These are phyloP conservation scores for Epicoccum sorghinum DNA, from an alignment of 2,329 filamentous ascomycete species.

Conservation along the genomic window DNA sequence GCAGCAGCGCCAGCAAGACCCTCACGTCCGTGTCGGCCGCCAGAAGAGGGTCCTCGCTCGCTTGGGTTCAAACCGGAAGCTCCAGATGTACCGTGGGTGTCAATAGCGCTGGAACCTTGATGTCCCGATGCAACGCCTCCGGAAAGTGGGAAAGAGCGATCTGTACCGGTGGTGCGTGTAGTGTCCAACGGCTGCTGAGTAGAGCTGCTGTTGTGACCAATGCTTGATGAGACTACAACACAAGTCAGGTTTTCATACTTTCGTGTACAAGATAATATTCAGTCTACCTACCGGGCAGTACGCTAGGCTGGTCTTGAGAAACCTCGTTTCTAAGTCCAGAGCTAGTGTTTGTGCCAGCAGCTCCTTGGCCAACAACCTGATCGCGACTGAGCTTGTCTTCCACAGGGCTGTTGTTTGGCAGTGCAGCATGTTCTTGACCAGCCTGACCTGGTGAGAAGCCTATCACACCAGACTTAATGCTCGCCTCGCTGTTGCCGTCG, in stretches of 20 bases:
- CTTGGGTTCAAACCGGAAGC: not conserved
- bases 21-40: constrained; percentile 29
- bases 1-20: constrained; percentile 42
- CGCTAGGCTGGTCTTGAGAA: constrained; percentile 8
- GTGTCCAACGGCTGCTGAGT: constrained; percentile 9
- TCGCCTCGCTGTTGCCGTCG: constrained; percentile 40
- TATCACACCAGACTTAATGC: constrained; percentile 50
- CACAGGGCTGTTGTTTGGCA: constrained; percentile 22
- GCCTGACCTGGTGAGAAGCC: constrained; percentile 36
- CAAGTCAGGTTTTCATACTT: not conserved
- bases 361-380: constrained; percentile 27
- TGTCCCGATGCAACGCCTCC: constrained; percentile 35
- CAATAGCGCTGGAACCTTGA: not conserved
- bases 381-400: constrained; percentile 19
- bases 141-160: constrained; percentile 46
- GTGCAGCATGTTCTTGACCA: constrained; percentile 33
- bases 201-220: constrained; percentile 1
- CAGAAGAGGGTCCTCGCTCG: constrained; percentile 18
- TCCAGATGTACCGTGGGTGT: not conserved
- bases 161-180: constrained; percentile 28
- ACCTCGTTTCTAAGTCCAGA: constrained; percentile 9
- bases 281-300: constrained; percentile 29
- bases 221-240: not conserved
- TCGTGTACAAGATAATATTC: not conserved
- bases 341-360: constrained; percentile 16